Percentiles rank a stretch among this genome's conserved stretches.
Evolutionary conservation across 2,329 filamentous ascomycete genomes (phyloP).

Genomic region (Botrytis squamosa): DNA sequence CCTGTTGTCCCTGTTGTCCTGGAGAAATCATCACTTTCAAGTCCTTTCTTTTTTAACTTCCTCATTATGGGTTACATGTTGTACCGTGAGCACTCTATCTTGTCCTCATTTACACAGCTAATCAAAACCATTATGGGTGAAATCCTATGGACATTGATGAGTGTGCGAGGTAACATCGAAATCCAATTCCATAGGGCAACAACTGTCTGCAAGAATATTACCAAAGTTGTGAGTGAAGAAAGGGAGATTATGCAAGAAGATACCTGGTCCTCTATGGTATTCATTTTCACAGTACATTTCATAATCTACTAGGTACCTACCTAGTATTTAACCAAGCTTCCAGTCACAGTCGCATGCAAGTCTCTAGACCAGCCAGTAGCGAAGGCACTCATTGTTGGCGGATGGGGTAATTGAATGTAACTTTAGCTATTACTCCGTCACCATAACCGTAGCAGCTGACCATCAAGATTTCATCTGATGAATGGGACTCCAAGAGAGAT

Average conservation of each 20-base stretch:
- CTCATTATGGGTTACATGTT: neutral
- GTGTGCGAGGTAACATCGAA: neutral
- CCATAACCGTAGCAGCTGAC: neutral
- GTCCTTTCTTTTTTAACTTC: neutral
- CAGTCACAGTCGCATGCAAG: neutral
- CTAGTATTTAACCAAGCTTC: neutral
- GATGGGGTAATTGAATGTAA: neutral
- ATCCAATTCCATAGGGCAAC: neutral
- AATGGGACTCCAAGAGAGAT: neutral
- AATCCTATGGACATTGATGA: neutral
- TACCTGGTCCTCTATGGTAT: neutral
- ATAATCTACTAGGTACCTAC: neutral
- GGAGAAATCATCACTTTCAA: neutral
- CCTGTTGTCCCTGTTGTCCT: neutral
- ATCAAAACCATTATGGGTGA: neutral
- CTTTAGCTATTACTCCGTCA: neutral
- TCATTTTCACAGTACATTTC: neutral
- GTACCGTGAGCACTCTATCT: constrained; percentile 18
- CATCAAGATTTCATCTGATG: constrained; percentile 9
- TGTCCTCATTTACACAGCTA: neutral
- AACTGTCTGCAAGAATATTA: neutral
- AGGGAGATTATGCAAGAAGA: neutral
- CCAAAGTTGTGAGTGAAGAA: neutral
- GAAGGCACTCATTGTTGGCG: neutral
- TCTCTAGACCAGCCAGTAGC: neutral